Conservation (phyloP, 768 basidiomycete genomes). For the Phaeotremella skinneri region DNA sequence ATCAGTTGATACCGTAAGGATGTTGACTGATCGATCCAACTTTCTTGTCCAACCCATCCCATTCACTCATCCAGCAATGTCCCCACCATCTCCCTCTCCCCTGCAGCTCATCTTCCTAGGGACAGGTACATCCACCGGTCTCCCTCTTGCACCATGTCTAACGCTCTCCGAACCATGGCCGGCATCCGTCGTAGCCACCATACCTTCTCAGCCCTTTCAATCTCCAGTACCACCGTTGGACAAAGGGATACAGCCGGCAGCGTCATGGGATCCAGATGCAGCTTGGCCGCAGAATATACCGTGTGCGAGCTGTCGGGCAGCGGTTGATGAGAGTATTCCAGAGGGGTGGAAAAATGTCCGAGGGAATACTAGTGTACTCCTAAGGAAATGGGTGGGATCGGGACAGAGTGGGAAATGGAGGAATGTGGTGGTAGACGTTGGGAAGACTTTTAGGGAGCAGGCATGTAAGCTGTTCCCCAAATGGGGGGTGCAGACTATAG, state of each 20-base stretch:
- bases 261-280: conserved; percentile 26
- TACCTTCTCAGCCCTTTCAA: conserved; percentile 55
- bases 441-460: conserved; percentile 67
- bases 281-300: conserved; percentile 39
- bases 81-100: conserved; percentile 14
- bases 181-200: conserved; percentile 16
- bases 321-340: conserved; percentile 51
- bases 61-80: conserved; percentile 5
- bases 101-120: conserved; percentile 76
- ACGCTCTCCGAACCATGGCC: conserved; percentile 57
- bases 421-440: conserved; percentile 77
- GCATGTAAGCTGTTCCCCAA: conserved; percentile 59
- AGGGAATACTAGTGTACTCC: conserved; percentile 73
- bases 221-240: too few relatives aligned
- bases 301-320: conserved; percentile 57
- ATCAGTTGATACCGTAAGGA: too few relatives aligned
- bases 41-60: background rate
- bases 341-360: conserved; percentile 79
- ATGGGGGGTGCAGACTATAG: conserved; percentile 68
- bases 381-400: conserved; percentile 53
- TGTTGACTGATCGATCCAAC: background rate
- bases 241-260: too few relatives aligned
- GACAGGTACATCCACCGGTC: conserved; percentile 72
- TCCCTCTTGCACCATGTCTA: conserved; percentile 67
- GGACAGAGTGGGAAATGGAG: conserved; percentile 59